Evolutionary conservation across 1,284 basidiomycete species (phyloP).

Genomic region (Schizophyllum commune): DNA sequence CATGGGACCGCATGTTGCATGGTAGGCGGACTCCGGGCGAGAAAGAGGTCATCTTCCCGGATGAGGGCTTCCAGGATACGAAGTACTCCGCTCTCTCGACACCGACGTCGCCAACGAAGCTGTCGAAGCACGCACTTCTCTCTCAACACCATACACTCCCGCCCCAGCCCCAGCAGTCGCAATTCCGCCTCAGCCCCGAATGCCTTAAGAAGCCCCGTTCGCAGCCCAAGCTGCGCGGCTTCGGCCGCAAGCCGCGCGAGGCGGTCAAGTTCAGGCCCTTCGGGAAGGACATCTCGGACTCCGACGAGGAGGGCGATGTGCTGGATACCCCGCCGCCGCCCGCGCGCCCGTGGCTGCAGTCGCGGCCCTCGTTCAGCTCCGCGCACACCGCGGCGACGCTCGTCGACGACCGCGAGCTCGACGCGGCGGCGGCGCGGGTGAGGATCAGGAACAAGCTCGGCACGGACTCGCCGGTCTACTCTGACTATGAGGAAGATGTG

Average conservation of each 20-base stretch:
- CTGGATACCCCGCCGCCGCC: slow-evolving; percentile 8
- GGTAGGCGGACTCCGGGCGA: slow-evolving; percentile 3
- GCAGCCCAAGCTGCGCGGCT: slow-evolving; percentile 15
- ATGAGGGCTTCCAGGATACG: slow-evolving; percentile 10
- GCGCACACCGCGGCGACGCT: slow-evolving; percentile 6
- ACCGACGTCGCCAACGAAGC: slow-evolving; percentile 4
- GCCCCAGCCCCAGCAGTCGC: slow-evolving; percentile 1
- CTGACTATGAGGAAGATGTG: slow-evolving; percentile 29
- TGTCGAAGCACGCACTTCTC: not conserved
- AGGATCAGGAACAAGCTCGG: slow-evolving; percentile 10
- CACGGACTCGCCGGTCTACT: slow-evolving; percentile 25
- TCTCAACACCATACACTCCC: not conserved
- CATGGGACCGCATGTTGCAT: slow-evolving; percentile 44
- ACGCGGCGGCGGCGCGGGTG: slow-evolving; percentile 16
- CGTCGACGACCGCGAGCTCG: slow-evolving; percentile 13
- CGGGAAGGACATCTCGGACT: slow-evolving; percentile 24
- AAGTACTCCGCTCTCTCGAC: slow-evolving; percentile 8
- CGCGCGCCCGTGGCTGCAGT: slow-evolving; percentile 20
- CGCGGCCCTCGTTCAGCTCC: slow-evolving; percentile 12
- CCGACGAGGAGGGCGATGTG: slow-evolving; percentile 22
- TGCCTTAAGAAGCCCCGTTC: slow-evolving; percentile 22
- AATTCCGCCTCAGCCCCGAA: slow-evolving; percentile 5
- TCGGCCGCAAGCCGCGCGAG: slow-evolving; percentile 26
- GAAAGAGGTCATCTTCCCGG: slow-evolving; percentile 22
- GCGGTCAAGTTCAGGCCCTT: slow-evolving; percentile 42